phyloP scores from a whole-genome alignment of 1,139 yeast genomes.

The Candida tunisiensis region DNA sequence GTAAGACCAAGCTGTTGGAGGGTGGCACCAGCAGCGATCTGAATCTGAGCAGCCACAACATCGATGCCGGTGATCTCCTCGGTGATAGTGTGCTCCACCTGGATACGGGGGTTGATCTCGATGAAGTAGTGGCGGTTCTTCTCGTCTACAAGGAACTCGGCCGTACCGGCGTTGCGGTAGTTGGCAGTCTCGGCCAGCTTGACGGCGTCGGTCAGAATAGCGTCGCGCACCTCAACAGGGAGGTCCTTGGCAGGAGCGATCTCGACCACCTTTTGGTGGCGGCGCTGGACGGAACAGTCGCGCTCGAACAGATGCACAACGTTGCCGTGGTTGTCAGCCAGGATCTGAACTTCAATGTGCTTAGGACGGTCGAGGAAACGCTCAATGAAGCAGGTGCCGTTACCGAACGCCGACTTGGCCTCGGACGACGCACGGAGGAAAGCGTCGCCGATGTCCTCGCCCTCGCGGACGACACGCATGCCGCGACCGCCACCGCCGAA shows the following conservation, averaged over 20 bases:
- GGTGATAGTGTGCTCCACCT: conserved; percentile 96
- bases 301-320: conserved; percentile 93
- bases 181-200: conserved; percentile 75
- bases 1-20: conserved; percentile 78
- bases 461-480: conserved; percentile 97
- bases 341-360: conserved; percentile 93
- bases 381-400: conserved; percentile 96
- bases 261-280: conserved; percentile 98
- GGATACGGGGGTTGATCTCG: conserved; percentile 97
- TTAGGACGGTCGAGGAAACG: conserved; percentile 90
- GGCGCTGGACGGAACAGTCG: conserved; percentile 97
- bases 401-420: conserved; percentile 89
- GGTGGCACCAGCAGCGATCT: conserved; percentile 97
- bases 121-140: conserved; percentile 95
- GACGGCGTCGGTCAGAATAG: conserved; percentile 88
- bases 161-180: conserved; percentile 97
- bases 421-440: conserved; percentile 89
- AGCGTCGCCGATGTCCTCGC: conserved; percentile 85
- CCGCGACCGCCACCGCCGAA: conserved; percentile 99
- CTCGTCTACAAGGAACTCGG: conserved; percentile 87
- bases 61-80: conserved; percentile 99
- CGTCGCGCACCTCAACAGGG: conserved; percentile 69
- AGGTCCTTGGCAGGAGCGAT: conserved; percentile 97
- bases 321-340: conserved; percentile 90
- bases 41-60: conserved; percentile 96